These are phyloP conservation scores for Aspergillus bridgeri DNA, from an alignment of 495 filamentous ascomycete genomes.

Conservation along the genomic window DNA sequence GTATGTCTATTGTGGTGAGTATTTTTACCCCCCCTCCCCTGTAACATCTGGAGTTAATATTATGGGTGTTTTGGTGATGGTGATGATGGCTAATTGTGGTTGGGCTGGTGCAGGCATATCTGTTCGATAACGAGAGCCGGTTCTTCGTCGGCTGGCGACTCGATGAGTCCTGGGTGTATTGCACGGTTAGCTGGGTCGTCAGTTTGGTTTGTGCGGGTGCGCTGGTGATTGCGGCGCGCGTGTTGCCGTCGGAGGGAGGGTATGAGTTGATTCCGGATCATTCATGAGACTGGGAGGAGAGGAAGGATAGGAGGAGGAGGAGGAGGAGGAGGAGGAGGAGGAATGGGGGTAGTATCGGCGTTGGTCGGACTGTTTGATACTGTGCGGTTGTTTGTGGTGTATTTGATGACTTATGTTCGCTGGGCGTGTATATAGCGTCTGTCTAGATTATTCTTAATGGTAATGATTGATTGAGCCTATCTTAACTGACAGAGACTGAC, in stretches of 20 bases:
- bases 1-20: constrained; percentile 76
- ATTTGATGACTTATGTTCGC: background rate
- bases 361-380: background rate
- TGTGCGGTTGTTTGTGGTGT: background rate
- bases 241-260: constrained; percentile 76
- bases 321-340: background rate
- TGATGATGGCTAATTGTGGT: too few relatives aligned
- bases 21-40: constrained; percentile 6
- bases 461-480: background rate
- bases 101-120: constrained; percentile 71
- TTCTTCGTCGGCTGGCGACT: constrained; percentile 85
- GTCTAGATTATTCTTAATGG: constrained; percentile 8
- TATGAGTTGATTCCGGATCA: constrained; percentile 71
- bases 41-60: too few relatives aligned
- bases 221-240: constrained; percentile 58
- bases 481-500: too few relatives aligned
- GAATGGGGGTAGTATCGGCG: background rate
- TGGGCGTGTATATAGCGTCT: constrained; percentile 7
- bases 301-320: background rate
- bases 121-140: constrained; percentile 80
- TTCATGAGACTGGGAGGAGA: background rate
- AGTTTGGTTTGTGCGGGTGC: constrained; percentile 58
- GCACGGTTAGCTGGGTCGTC: constrained; percentile 68
- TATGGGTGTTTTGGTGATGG: too few relatives aligned
- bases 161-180: constrained; percentile 72